Evolutionary conservation across 306 rosid genomes (phyloP).

Genomic region (Trifolium pratense): DNA sequence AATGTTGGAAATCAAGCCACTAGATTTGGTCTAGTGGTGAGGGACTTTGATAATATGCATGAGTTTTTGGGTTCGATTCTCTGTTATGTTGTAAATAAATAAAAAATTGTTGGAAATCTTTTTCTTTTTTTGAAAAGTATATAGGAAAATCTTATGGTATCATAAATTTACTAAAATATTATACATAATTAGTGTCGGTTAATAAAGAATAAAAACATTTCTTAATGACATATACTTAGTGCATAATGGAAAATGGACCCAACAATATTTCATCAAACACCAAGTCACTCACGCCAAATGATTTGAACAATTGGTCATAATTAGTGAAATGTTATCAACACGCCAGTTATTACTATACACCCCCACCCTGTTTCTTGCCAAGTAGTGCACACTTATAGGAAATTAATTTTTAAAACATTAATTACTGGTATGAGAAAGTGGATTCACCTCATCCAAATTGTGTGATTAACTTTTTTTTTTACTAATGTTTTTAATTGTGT

Average conservation of each 20-base stretch:
- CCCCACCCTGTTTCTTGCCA: neutral
- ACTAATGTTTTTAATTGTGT: no score
- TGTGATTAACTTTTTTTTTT: no score
- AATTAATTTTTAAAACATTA: no score
- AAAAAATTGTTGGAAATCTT: no score
- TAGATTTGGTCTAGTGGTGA: no score
- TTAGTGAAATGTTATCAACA: neutral
- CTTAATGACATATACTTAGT: conserved; percentile 23
- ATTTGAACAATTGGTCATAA: conserved; percentile 28
- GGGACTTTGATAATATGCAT: no score
- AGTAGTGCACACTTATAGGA: neutral
- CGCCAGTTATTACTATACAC: neutral
- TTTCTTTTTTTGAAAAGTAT: neutral
- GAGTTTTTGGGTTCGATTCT: no score
- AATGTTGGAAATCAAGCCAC: no score
- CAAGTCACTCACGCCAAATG: conserved; percentile 31
- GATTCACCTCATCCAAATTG: no score
- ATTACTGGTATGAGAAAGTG: no score
- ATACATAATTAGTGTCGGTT: conserved; percentile 32
- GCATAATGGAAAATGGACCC: conserved; percentile 30
- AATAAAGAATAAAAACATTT: neutral
- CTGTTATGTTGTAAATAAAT: no score
- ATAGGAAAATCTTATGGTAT: conserved; percentile 41
- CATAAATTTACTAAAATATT: conserved; percentile 39
- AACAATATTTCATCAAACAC: conserved; percentile 28